Conservation (phyloP, 2,329 filamentous ascomycete species). For the Aspergillus intermedius region DNA sequence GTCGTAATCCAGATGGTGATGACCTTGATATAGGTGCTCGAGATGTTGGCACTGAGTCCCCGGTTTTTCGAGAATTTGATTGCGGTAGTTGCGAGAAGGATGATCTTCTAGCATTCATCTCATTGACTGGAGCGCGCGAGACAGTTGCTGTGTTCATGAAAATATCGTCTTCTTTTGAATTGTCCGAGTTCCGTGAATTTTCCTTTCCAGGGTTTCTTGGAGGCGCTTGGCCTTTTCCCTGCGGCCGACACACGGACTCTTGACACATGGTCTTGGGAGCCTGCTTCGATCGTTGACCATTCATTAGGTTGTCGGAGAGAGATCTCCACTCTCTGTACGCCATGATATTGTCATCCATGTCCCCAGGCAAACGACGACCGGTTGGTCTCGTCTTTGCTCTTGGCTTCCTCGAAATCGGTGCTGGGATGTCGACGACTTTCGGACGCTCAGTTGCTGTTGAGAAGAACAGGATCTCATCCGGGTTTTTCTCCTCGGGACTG, state of each 20-base stretch:
- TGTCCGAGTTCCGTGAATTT: conserved; percentile 12
- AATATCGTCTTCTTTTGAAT: conserved; percentile 23
- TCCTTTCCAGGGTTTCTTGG: conserved; percentile 19
- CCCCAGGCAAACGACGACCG: conserved; percentile 6
- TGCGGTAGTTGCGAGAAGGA: conserved; percentile 8
- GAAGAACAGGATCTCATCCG: conserved; percentile 33
- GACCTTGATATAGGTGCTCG: conserved; percentile 18
- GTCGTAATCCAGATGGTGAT: conserved; percentile 21
- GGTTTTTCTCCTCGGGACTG: conserved; percentile 27
- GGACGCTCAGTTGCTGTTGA: conserved; percentile 20
- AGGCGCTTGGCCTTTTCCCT: conserved; percentile 10
- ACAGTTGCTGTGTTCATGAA: conserved; percentile 37
- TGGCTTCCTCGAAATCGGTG: conserved; percentile 16
- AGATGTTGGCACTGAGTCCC: conserved; percentile 10
- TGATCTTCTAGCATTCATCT: conserved; percentile 14
- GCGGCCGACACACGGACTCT: conserved; percentile 12
- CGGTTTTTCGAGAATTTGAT: not conserved
- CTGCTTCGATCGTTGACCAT: conserved; percentile 29
- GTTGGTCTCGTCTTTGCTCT: conserved; percentile 12
- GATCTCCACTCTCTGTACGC: conserved; percentile 23
- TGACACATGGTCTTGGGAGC: conserved; percentile 20
- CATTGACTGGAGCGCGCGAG: conserved; percentile 34
- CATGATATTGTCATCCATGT: conserved; percentile 12
- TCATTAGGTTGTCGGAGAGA: conserved; percentile 30
- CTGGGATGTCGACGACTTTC: conserved; percentile 16